Base-by-base conservation (phyloP, 2,329 filamentous ascomycete species). In the Hypoxylon sp. region DNA sequence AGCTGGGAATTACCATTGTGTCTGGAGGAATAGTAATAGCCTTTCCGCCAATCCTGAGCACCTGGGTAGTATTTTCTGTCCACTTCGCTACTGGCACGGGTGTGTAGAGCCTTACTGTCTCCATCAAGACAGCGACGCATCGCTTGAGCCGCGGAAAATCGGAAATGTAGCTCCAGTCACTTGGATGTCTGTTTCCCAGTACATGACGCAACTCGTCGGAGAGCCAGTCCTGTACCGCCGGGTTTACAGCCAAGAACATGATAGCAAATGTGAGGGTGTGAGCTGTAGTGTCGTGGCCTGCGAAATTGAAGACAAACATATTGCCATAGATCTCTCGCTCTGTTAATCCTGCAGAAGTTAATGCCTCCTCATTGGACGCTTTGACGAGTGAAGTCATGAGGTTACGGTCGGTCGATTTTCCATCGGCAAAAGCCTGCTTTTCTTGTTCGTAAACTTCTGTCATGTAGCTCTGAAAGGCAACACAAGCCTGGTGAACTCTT, bases 261-360 rank as follows among this genome's bases (percentile, higher is more conserved):
- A 81, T 69, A 0, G 76, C 72, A 52, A 77, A 83, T 0, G 76
- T 74, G 8, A 84, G 65, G 0, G 78, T 78, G 19, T 80, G 79
- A 0, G 82, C 79, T 0, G 81, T 81, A 0, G 82, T 84, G 57
- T 85, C 82, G 60, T 84, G 81, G 0, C 83, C 83, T 0, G 83
- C 82, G 49, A 84, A 75, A 49, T 80, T 83, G 64, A 84, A 78
- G 1, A 0, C 83, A 52, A 82, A 83, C 48, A 83, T 72, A 47
- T 84, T 84, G 19, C 82, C 81, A 41, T 81, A 79, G 5, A 85
- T 78, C 59, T 85, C 82, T 1, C 64, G 58, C 37, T 78, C 75
- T 2, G 70, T 79, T 47, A 78, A 11, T 37, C n/a, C n/a, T n/a
- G n/a, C n/a, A n/a, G n/a, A n/a, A n/a, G n/a, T n/a, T n/a, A n/a